Evolutionary conservation across 2,329 filamentous ascomycete species (phyloP), one percentile per base, ranked within the genome.

Genomic region (Sporothrix brunneoviolacea): DNA sequence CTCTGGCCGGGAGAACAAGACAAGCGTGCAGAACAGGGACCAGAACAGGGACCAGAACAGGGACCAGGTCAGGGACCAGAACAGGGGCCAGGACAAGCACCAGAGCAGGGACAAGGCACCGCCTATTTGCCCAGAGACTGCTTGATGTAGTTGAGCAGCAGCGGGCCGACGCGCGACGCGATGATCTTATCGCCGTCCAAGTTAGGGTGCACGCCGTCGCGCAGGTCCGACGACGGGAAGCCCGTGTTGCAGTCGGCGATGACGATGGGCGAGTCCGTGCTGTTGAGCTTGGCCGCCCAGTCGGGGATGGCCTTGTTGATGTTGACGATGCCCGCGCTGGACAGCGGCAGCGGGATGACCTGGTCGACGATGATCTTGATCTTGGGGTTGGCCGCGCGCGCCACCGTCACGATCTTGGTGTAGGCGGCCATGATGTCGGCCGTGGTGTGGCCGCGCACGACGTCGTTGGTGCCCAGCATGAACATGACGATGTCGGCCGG

Each of bases 391-490:
- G 60, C 54, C 1, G 56, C 58, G 3, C 70, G 58, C 61, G 71
- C 68, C 8, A 62, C 58, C 3, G 56, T 50, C 1, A 72, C 62
- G 57, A 73, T 68, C 53, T 60, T 66, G 7, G 65, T 67, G 52
- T 71, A 73, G 0, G 70, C 65, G 8, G 58, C 62, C 1, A 69
- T 59, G 38, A 73, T 67, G 33, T 66, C 63, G 46, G 61, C 55
- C 1, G 64, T 60, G 28, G 51, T 55, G 6, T 61, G 55, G 4
- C 64, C 62, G 16, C 59, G 55, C 13, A 57, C 57, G 6, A 73
- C 64, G 55, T 74, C 70, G 55, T 73, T 72, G 3, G 70, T 74
- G 32, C 70, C 71, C 5, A 73, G 62, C 67, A 71, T 70, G 59
- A 71, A 71, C 61, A 67, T 68, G 12, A 73, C 67, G 13, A 73